These are phyloP conservation scores for Scheffersomyces segobiensis DNA, from an alignment of 1,139 yeast genomes.

Conservation along the genomic window DNA sequence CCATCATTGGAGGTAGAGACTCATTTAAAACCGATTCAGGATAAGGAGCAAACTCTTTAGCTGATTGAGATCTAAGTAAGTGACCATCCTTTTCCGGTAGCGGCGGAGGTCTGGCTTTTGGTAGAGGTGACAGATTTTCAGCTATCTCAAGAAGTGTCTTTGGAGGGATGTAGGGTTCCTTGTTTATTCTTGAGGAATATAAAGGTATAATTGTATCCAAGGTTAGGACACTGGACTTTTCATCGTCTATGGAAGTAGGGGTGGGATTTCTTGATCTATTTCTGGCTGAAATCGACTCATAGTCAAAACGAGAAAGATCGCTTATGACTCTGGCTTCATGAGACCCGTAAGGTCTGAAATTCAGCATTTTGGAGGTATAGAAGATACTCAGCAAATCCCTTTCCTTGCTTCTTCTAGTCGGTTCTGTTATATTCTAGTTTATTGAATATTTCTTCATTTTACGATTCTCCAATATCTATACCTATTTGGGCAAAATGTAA, in stretches of 20 bases:
- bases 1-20: slow-evolving; percentile 23
- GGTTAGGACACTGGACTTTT: slow-evolving; percentile 10
- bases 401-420: neutral
- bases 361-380: neutral
- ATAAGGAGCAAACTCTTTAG: slow-evolving; percentile 5
- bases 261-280: slow-evolving; percentile 17
- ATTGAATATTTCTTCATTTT: neutral
- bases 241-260: slow-evolving; percentile 13
- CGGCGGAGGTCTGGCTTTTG: neutral
- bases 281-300: slow-evolving; percentile 10
- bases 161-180: neutral
- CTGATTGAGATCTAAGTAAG: neutral
- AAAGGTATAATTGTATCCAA: slow-evolving; percentile 9
- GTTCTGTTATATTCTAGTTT: neutral
- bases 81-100: neutral
- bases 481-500: neutral
- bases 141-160: slow-evolving; percentile 7
- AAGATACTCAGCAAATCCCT: neutral
- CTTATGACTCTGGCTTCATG: slow-evolving; percentile 13
- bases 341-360: slow-evolving; percentile 5
- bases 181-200: neutral
- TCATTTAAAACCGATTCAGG: slow-evolving; percentile 7
- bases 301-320: slow-evolving; percentile 20
- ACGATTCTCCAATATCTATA: neutral
- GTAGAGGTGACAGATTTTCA: slow-evolving; percentile 2